Evolutionary conservation across 2,329 filamentous ascomycete genomes (phyloP), one percentile per base, ranked within the genome.

Genomic region (Thelonectria discophora): DNA sequence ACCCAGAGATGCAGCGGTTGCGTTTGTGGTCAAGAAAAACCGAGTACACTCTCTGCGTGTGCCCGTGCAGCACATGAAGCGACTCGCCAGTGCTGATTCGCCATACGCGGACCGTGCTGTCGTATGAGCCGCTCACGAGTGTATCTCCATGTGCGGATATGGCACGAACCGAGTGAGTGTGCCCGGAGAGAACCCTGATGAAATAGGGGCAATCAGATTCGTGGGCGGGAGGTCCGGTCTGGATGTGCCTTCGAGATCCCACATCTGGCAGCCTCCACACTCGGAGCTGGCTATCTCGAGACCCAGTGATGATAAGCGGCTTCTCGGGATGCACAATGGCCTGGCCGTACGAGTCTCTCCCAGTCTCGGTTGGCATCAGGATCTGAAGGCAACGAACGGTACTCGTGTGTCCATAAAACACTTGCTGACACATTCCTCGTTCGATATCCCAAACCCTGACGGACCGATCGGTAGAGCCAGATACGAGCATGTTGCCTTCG

Each of bases 371-470:
- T 0, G 95, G 93, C 84, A 97, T 90, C 45, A 99, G 82, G 58
- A 99, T 98, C 74, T 98, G 94, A 63, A 99, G 81, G 74, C 95
- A 99, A 65, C 95, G 90, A 3, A 99, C 95, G 13, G 95, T 99
- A 43, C 94, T 98, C 9, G 95, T 99, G 74, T 99, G 95, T 1
- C 95, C 96, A 73, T 97, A 94, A 75, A 99, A 99, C 1, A 97
- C 90, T 74, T 99, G 95, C 11, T 94, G 94, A 76, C 94, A 97
- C 47, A 91, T 86, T 1, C 94, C 95, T 70, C 90, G 90, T 73
- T 97, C 93, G 65, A 99, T 97, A 74, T 99, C 94, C 95, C 95
- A 99, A 0, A 99, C 94, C n/a, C 95, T 88, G n/a, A 99, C 95
- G 12, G 95, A 97, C 48, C 95, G 86, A 77, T 99, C 95, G 0